phyloP scores from a whole-genome alignment of 768 basidiomycete species.

The Termitomyces sp. region DNA sequence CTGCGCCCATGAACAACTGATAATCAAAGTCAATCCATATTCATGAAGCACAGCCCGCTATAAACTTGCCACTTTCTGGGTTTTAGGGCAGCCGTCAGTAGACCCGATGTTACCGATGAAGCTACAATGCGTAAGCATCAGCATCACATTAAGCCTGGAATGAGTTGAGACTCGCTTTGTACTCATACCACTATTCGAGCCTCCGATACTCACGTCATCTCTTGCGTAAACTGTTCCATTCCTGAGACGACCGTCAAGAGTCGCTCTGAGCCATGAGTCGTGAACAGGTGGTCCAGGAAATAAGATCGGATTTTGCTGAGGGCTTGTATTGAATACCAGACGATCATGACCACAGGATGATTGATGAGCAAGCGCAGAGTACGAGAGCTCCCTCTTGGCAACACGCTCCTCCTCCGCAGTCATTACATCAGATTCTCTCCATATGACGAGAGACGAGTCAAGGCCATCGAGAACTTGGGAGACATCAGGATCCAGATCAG shows the following conservation, averaged over 20 bases:
- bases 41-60: background rate
- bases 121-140: constrained; percentile 28
- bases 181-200: constrained; percentile 32
- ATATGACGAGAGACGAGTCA: constrained; percentile 61
- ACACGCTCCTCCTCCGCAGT: constrained; percentile 40
- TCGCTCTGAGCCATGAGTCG: constrained; percentile 36
- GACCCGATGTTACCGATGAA: constrained; percentile 66
- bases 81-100: constrained; percentile 62
- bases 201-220: constrained; percentile 52
- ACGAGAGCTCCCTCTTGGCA: constrained; percentile 23
- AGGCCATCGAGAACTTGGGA: constrained; percentile 29
- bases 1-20: constrained; percentile 77
- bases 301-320: constrained; percentile 45
- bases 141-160: constrained; percentile 2
- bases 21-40: background rate
- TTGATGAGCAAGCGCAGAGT: constrained; percentile 12
- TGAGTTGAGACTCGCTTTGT: constrained; percentile 40
- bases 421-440: constrained; percentile 68
- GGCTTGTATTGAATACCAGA: constrained; percentile 61
- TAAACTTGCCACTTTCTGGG: constrained; percentile 57
- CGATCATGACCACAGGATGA: constrained; percentile 64
- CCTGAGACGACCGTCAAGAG: constrained; percentile 24
- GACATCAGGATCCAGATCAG: constrained; percentile 48
- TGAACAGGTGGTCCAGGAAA: constrained; percentile 19
- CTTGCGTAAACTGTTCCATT: constrained; percentile 36